Conservation (phyloP, 169 alveolate genomes). For the Plasmodium cynomolgi region DNA sequence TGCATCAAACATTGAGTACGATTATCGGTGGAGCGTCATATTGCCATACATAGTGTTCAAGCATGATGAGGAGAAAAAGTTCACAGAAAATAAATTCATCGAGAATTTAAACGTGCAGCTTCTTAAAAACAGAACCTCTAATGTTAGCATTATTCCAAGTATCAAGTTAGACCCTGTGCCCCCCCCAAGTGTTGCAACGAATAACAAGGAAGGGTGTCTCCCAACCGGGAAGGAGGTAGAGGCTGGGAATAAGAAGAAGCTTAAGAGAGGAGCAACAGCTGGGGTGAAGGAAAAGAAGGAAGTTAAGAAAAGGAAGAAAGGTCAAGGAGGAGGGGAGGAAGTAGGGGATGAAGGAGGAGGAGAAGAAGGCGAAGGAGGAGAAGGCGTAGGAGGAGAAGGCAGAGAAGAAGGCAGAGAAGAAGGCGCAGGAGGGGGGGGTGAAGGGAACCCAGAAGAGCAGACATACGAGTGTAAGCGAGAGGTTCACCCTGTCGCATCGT, state of each 20-base stretch:
- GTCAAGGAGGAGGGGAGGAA: background rate
- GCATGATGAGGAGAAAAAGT: slow-evolving; percentile 11
- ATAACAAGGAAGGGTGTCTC: background rate
- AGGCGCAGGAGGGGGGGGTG: background rate
- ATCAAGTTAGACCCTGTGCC: background rate
- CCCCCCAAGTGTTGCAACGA: background rate
- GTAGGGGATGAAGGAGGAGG: background rate
- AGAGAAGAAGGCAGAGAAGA: background rate
- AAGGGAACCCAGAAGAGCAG: background rate
- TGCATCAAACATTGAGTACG: slow-evolving; percentile 79
- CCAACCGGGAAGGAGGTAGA: background rate
- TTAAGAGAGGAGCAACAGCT: background rate
- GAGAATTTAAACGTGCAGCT: slow-evolving; percentile 13
- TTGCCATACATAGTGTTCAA: slow-evolving; percentile 75
- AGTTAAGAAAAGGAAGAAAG: background rate
- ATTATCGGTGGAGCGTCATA: slow-evolving; percentile 77
- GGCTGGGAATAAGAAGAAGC: background rate
- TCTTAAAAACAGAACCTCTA: background rate
- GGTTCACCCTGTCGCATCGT: background rate
- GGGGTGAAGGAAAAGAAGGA: background rate
- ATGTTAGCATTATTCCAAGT: background rate
- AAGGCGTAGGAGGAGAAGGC: background rate
- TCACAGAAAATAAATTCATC: slow-evolving; percentile 34
- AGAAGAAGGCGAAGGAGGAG: background rate
- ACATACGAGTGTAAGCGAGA: background rate